Conservation (phyloP, 208 protist genomes). For the Wallacemonas sp. region DNA sequence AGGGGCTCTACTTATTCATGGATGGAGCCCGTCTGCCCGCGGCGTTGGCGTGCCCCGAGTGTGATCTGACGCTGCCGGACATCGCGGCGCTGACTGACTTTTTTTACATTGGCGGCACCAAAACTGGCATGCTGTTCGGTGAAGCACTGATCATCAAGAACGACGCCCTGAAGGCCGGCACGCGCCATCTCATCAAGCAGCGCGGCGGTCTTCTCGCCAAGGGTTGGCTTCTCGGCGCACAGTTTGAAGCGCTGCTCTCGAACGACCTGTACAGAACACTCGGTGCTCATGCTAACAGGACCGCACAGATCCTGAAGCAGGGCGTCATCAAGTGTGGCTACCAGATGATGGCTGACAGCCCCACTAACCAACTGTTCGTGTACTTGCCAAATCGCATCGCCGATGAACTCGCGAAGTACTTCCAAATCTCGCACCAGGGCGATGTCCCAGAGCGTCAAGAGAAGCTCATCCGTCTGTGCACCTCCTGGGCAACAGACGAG, state of each 20-base stretch:
- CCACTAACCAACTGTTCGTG: slow-evolving; percentile 44
- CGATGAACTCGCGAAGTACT: slow-evolving; percentile 18
- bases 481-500: slow-evolving; percentile 47
- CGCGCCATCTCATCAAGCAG: slow-evolving; percentile 48
- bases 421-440: slow-evolving; percentile 16
- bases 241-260: slow-evolving; percentile 50
- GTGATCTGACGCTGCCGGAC: slow-evolving; percentile 42
- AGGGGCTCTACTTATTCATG: slow-evolving; percentile 37
- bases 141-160: slow-evolving; percentile 44
- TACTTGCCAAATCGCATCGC: slow-evolving; percentile 21
- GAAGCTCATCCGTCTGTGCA: slow-evolving; percentile 34
- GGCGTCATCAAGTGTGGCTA: slow-evolving; percentile 42
- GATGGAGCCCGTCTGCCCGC: slow-evolving; percentile 44
- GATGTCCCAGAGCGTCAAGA: slow-evolving; percentile 11
- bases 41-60: slow-evolving; percentile 25
- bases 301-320: slow-evolving; percentile 28
- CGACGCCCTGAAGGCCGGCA: slow-evolving; percentile 29
- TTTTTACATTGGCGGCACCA: slow-evolving; percentile 60
- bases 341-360: slow-evolving; percentile 19
- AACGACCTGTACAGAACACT: slow-evolving; percentile 34
- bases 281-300: slow-evolving; percentile 42
- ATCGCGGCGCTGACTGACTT: slow-evolving; percentile 41
- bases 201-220: slow-evolving; percentile 53
- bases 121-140: slow-evolving; percentile 42
- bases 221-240: slow-evolving; percentile 52